These are phyloP conservation scores for Colletotrichum sp. DNA, from an alignment of 2,329 filamentous ascomycete species.

Conservation along the genomic window DNA sequence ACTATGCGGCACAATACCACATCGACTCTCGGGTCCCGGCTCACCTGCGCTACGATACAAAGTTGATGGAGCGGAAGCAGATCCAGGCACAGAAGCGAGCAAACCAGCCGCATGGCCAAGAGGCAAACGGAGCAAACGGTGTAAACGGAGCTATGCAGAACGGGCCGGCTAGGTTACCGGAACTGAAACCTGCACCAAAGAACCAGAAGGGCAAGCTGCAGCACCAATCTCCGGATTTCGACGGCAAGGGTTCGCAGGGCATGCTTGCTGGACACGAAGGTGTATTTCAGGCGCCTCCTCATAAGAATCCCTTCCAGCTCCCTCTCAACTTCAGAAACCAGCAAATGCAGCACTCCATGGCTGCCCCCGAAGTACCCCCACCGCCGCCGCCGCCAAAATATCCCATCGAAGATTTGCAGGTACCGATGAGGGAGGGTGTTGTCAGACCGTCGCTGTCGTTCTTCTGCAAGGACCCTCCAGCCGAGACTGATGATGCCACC, in stretches of 20 bases:
- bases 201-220: conserved; percentile 68
- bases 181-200: conserved; percentile 77
- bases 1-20: conserved; percentile 82
- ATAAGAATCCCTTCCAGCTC: conserved; percentile 53
- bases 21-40: conserved; percentile 87
- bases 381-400: conserved; percentile 85
- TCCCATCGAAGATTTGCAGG: conserved; percentile 91
- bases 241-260: conserved; percentile 49
- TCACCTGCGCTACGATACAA: conserved; percentile 82
- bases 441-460: conserved; percentile 80
- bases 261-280: conserved; percentile 33
- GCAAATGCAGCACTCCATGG: conserved; percentile 41
- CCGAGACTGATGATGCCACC: conserved; percentile 40
- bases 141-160: conserved; percentile 39
- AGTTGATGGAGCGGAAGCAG: conserved; percentile 78
- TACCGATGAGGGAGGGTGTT: conserved; percentile 70
- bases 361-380: conserved; percentile 58
- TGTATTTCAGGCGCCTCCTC: conserved; percentile 42
- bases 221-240: conserved; percentile 39
- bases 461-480: conserved; percentile 69
- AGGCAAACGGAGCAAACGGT: conserved; percentile 33
- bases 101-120: conserved; percentile 35
- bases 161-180: conserved; percentile 66
- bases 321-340: conserved; percentile 47
- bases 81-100: conserved; percentile 70